Evolutionary conservation across 2,329 filamentous ascomycete species (phyloP).

Genomic region (Pestalotiopsis sp.): DNA sequence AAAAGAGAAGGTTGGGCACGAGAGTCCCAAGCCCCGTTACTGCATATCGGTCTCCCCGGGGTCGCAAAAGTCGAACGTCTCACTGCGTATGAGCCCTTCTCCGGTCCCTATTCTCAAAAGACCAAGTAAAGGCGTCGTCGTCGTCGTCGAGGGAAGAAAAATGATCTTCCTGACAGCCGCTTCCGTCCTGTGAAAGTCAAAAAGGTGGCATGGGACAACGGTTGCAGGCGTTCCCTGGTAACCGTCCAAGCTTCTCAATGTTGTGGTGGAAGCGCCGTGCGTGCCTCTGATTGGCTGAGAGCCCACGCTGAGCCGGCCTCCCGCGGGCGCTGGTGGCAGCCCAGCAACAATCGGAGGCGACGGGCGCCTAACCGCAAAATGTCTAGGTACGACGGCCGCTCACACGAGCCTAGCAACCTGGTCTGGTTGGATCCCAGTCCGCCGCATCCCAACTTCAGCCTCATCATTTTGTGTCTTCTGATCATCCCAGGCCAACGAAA

Average conservation of each 20-base stretch:
- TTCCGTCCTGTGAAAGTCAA: neutral
- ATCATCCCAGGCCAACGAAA: neutral
- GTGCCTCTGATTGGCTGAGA: constrained; percentile 38
- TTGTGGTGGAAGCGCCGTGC: constrained; percentile 40
- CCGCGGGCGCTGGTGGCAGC: constrained; percentile 31
- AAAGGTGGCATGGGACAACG: constrained; percentile 16
- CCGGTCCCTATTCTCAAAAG: neutral
- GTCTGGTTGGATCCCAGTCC: neutral
- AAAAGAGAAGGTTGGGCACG: constrained; percentile 9
- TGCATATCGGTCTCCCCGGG: neutral
- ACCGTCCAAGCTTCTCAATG: constrained; percentile 35
- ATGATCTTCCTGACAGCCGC: neutral
- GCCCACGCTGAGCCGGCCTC: constrained; percentile 15
- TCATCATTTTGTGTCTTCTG: neutral
- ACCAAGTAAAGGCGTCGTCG: neutral
- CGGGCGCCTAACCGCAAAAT: constrained; percentile 23
- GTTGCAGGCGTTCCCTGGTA: constrained; percentile 19
- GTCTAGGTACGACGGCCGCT: neutral
- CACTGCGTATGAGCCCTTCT: neutral
- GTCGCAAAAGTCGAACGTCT: neutral
- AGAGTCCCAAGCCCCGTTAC: neutral
- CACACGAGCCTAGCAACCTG: neutral
- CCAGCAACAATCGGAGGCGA: constrained; percentile 33
- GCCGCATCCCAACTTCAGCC: constrained; percentile 1
- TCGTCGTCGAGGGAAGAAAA: neutral